Evolutionary conservation across 2,329 filamentous ascomycete species (phyloP).

Genomic region (Trichocomaceae sp.): DNA sequence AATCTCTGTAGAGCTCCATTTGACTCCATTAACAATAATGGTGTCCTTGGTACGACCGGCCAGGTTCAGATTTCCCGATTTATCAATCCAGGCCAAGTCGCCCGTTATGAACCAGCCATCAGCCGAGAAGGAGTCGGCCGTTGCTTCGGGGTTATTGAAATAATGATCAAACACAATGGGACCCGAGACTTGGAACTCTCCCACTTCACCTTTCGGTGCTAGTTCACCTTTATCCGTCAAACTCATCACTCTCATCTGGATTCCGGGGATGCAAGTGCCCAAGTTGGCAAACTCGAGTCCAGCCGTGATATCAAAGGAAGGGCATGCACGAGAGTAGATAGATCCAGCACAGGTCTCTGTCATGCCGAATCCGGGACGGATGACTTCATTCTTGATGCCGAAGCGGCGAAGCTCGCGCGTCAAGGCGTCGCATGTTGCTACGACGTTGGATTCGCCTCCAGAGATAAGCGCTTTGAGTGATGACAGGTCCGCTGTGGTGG

Average conservation of each 20-base stretch:
- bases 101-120: conserved; percentile 23
- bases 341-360: conserved; percentile 1
- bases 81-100: conserved; percentile 26
- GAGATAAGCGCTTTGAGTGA: conserved; percentile 31
- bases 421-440: conserved; percentile 11
- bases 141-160: conserved; percentile 17
- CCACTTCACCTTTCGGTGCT: neutral
- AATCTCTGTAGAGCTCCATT: conserved; percentile 28
- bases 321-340: neutral
- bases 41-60: conserved; percentile 33
- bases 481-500: conserved; percentile 6
- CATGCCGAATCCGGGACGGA: conserved; percentile 6
- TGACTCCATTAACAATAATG: conserved; percentile 41
- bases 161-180: conserved; percentile 18
- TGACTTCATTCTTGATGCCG: neutral
- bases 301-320: neutral
- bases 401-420: neutral
- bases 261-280: neutral
- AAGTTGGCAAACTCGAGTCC: neutral
- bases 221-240: neutral
- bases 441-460: conserved; percentile 45
- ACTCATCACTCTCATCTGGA: neutral
- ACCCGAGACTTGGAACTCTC: conserved; percentile 10
- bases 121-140: conserved; percentile 15
- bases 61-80: conserved; percentile 31